phyloP scores from a whole-genome alignment of 108 stramenopile genomes.

The Pseudonitzschia multiseries region DNA sequence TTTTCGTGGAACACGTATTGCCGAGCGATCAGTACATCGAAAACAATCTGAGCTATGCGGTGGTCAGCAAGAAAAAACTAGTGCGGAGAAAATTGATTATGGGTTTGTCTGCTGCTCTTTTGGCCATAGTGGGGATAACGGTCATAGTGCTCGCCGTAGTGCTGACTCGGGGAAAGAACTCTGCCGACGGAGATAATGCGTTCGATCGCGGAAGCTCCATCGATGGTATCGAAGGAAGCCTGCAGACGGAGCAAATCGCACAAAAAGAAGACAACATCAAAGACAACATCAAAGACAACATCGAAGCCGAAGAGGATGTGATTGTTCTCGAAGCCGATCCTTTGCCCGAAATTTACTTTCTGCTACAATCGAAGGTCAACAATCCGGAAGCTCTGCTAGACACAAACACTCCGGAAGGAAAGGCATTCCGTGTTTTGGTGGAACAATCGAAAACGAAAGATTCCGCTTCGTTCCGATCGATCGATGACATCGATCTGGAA shows the following conservation, averaged over 20 bases:
- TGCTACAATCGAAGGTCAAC: background rate
- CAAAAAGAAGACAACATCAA: background rate
- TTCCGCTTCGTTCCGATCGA: background rate
- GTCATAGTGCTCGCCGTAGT: background rate
- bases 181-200: too few species aligned
- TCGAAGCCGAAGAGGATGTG: background rate
- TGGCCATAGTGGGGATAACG: background rate
- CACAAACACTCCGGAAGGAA: conserved; percentile 32
- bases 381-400: conserved; percentile 24
- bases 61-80: background rate
- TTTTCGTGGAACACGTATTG: background rate
- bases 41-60: background rate
- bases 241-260: background rate
- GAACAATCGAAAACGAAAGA: background rate
- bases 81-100: background rate
- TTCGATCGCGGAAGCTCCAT: background rate
- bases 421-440: conserved; percentile 30
- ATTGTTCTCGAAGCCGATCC: background rate
- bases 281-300: too few species aligned
- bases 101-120: background rate
- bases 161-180: background rate
- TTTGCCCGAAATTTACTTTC: conserved; percentile 2
- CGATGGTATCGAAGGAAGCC: background rate
- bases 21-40: background rate
- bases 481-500: conserved; percentile 12